These are phyloP conservation scores for Eimeria zaria DNA, from an alignment of 169 alveolate species.

Conservation along the genomic window DNA sequence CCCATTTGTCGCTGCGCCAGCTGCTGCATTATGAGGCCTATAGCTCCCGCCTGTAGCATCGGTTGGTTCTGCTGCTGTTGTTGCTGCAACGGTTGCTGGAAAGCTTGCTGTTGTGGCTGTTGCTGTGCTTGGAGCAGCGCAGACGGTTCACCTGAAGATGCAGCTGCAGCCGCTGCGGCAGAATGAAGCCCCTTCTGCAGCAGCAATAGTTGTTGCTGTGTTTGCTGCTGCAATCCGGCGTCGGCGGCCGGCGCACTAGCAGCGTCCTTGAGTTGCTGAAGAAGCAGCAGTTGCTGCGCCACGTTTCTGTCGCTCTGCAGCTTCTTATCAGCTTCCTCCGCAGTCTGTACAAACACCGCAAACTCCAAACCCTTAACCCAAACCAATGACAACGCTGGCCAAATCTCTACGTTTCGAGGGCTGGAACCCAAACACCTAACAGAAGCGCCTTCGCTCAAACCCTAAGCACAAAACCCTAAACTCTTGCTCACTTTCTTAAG, in stretches of 20 bases:
- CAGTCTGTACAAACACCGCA: constrained; percentile 25
- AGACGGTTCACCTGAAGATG: constrained; percentile 11
- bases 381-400: background rate
- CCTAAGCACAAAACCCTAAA: background rate
- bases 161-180: constrained; percentile 67
- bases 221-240: constrained; percentile 50
- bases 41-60: constrained; percentile 56
- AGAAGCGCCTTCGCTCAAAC: background rate
- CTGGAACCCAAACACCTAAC: background rate
- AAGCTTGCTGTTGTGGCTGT: constrained; percentile 31
- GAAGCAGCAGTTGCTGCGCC: constrained; percentile 65
- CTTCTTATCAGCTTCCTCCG: constrained; percentile 57
- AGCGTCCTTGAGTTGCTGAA: constrained; percentile 68
- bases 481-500: constrained; percentile 21
- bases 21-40: constrained; percentile 66
- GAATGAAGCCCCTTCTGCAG: background rate
- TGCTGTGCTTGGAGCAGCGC: constrained; percentile 18
- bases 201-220: constrained; percentile 34
- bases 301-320: constrained; percentile 50
- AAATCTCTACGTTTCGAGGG: background rate
- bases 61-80: constrained; percentile 57
- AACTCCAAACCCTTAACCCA: background rate
- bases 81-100: constrained; percentile 56
- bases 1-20: constrained; percentile 54
- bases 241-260: constrained; percentile 49